Evolutionary conservation across 2,329 filamentous ascomycete genomes (phyloP).

Genomic region (Apiospora marii): DNA sequence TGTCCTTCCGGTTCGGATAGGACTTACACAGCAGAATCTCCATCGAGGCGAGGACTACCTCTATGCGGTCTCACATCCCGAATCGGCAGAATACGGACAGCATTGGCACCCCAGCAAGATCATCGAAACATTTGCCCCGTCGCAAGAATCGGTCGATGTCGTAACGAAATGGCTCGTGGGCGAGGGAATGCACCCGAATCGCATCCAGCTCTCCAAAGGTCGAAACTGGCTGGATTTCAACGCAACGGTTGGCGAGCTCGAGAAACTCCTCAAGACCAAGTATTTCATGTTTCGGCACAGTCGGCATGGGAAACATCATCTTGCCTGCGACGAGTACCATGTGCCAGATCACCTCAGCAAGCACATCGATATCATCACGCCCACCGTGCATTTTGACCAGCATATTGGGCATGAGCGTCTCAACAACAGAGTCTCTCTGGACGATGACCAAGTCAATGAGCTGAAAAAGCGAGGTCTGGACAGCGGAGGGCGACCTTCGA

Average conservation of each 20-base stretch:
- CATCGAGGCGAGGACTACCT: constrained; percentile 53
- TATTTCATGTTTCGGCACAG: constrained; percentile 59
- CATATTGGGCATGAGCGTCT: constrained; percentile 55
- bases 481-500: constrained; percentile 30
- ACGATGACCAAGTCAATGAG: constrained; percentile 35
- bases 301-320: constrained; percentile 42
- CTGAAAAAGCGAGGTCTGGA: constrained; percentile 35
- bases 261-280: constrained; percentile 59
- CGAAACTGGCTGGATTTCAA: constrained; percentile 63
- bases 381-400: constrained; percentile 50
- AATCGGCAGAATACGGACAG: constrained; percentile 53
- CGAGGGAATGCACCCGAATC: constrained; percentile 56
- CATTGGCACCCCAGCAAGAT: constrained; percentile 55
- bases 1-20: constrained; percentile 50
- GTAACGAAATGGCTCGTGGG: constrained; percentile 62
- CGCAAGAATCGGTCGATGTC: constrained; percentile 53
- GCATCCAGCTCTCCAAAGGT: constrained; percentile 58
- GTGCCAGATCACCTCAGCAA: constrained; percentile 46
- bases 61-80: constrained; percentile 52
- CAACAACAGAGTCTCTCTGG: constrained; percentile 35
- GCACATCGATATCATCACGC: constrained; percentile 52
- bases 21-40: constrained; percentile 55
- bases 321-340: constrained; percentile 52
- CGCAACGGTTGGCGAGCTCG: constrained; percentile 60
- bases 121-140: constrained; percentile 51